Evolutionary conservation across 495 filamentous ascomycete species (phyloP).

Genomic region (Hypoxylon rickii): DNA sequence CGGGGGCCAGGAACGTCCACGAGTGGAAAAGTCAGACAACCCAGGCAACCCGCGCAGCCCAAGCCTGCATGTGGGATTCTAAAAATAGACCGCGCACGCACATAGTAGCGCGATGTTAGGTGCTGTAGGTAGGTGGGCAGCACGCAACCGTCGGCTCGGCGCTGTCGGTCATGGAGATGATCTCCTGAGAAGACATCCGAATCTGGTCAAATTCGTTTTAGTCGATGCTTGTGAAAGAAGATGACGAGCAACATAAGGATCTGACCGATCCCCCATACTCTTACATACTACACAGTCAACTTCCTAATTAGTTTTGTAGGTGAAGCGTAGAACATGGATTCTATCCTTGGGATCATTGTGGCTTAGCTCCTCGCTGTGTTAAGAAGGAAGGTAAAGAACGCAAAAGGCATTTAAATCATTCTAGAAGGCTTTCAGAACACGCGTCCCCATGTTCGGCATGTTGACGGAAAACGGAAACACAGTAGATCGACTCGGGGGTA

Average conservation of each 20-base stretch:
- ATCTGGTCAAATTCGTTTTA: slow-evolving; percentile 11
- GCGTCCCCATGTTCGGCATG: slow-evolving; percentile 2
- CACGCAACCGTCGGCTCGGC: slow-evolving; percentile 28
- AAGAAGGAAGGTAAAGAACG: slow-evolving; percentile 14
- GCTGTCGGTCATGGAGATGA: slow-evolving; percentile 22
- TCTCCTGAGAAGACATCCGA: slow-evolving; percentile 25
- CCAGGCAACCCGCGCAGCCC: slow-evolving; percentile 6
- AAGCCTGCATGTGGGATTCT: slow-evolving; percentile 23
- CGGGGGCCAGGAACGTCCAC: slow-evolving; percentile 19
- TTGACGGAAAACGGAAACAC: not conserved
- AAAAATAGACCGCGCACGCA: slow-evolving; percentile 24
- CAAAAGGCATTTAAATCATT: slow-evolving; percentile 22
- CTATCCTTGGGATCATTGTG: slow-evolving; percentile 14
- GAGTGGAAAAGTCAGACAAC: slow-evolving; percentile 8
- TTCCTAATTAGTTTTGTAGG: slow-evolving; percentile 21
- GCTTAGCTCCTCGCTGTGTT: slow-evolving; percentile 19
- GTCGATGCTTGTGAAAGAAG: slow-evolving; percentile 10
- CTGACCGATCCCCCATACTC: slow-evolving; percentile 5
- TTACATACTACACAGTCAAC: slow-evolving; percentile 19
- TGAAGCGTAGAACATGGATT: slow-evolving; percentile 16
- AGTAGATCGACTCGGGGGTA: slow-evolving; percentile 2
- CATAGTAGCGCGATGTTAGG: too few relatives aligned
- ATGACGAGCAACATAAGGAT: not conserved
- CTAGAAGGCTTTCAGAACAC: slow-evolving; percentile 16
- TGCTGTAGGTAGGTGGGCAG: too few relatives aligned